Percentiles rank a stretch among this genome's conserved stretches.
phyloP scores from a whole-genome alignment of 495 filamentous ascomycete species.

The Aspergillus coremiiformis region DNA sequence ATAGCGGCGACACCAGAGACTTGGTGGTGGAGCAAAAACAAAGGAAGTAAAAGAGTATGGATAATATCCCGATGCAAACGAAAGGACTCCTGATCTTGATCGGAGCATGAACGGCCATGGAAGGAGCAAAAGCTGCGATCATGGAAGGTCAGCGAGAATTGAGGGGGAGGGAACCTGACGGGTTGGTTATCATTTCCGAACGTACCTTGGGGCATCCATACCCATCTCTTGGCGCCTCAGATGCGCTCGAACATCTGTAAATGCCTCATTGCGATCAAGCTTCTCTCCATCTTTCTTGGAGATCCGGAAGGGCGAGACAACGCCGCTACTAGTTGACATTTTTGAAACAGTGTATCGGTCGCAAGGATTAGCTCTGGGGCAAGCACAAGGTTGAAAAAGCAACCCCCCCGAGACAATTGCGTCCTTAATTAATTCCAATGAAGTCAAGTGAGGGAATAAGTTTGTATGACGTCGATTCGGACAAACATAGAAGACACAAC shows the following conservation, averaged over 20 bases:
- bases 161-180: no score
- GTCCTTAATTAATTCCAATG: no score
- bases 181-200: not conserved
- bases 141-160: slow-evolving; percentile 2
- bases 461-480: slow-evolving; percentile 16
- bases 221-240: slow-evolving; percentile 38
- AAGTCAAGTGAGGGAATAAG: no score
- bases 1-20: slow-evolving; percentile 43
- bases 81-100: slow-evolving; percentile 39
- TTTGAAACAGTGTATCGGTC: not conserved
- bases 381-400: not conserved
- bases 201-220: slow-evolving; percentile 29
- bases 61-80: slow-evolving; percentile 56
- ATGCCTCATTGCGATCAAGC: slow-evolving; percentile 38
- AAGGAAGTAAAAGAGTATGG: slow-evolving; percentile 50
- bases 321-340: slow-evolving; percentile 26
- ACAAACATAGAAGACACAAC: slow-evolving; percentile 4
- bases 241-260: slow-evolving; percentile 36
- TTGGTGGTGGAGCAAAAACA: slow-evolving; percentile 50
- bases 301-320: slow-evolving; percentile 42
- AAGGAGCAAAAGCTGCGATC: slow-evolving; percentile 41
- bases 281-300: slow-evolving; percentile 29
- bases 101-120: slow-evolving; percentile 35
- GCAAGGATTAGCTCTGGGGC: not conserved
- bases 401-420: not conserved